phyloP scores from a whole-genome alignment of 2,329 filamentous ascomycete species.

The Alternaria metachromatica region DNA sequence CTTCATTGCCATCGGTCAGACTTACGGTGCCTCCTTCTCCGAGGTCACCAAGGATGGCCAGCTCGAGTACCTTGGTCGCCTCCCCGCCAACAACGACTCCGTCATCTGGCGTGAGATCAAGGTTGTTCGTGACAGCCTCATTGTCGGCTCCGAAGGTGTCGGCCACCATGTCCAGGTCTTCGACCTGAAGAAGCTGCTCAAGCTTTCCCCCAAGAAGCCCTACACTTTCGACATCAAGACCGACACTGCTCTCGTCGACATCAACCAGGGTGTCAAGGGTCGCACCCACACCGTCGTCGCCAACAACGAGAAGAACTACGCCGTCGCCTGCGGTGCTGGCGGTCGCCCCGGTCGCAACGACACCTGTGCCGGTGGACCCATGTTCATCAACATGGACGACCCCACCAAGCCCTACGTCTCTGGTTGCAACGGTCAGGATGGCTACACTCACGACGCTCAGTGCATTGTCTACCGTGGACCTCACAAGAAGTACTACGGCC shows the following conservation, averaged over 20 bases:
- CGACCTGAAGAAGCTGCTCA: slow-evolving; percentile 58
- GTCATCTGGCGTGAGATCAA: slow-evolving; percentile 63
- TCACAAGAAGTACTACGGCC: slow-evolving; percentile 56
- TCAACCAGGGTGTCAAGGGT: slow-evolving; percentile 34
- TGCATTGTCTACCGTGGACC: slow-evolving; percentile 64
- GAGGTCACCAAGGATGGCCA: slow-evolving; percentile 59
- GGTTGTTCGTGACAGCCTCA: slow-evolving; percentile 48
- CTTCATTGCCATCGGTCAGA: slow-evolving; percentile 62
- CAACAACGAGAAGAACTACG: slow-evolving; percentile 45
- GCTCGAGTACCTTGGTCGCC: slow-evolving; percentile 60
- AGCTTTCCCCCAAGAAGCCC: slow-evolving; percentile 41
- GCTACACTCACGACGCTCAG: slow-evolving; percentile 68
- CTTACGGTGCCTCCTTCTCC: slow-evolving; percentile 62
- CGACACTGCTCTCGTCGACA: slow-evolving; percentile 40
- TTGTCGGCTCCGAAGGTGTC: slow-evolving; percentile 50
- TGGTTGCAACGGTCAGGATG: slow-evolving; percentile 62
- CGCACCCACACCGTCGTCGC: slow-evolving; percentile 47
- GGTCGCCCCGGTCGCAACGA: slow-evolving; percentile 39
- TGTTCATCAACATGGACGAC: slow-evolving; percentile 65
- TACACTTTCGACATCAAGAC: slow-evolving; percentile 37
- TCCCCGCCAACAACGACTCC: slow-evolving; percentile 54
- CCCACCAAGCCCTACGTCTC: slow-evolving; percentile 54
- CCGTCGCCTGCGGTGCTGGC: slow-evolving; percentile 42
- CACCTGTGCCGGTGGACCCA: slow-evolving; percentile 60
- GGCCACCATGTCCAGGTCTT: slow-evolving; percentile 67